phyloP scores from a whole-genome alignment of 176 grass and related monocot species.

The Thinopyrum elongatum region DNA sequence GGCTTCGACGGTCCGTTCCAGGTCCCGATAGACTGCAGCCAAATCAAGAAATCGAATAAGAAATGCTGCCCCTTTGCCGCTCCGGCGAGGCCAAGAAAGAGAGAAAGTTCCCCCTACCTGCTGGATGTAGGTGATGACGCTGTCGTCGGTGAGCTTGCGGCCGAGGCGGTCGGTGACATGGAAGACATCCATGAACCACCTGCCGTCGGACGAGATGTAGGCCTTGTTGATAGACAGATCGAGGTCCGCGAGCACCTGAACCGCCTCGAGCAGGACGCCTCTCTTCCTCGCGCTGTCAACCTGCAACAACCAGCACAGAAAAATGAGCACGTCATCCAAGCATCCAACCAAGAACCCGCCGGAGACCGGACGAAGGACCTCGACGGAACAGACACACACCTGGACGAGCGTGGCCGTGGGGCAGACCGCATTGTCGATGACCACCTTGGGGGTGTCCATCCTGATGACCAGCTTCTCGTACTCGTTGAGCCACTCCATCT shows the following conservation, averaged over 20 bases:
- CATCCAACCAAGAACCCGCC: not conserved
- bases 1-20: conserved; percentile 47
- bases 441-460: conserved; percentile 86
- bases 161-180: conserved; percentile 90
- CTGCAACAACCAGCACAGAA: not conserved
- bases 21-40: conserved; percentile 65
- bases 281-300: conserved; percentile 81
- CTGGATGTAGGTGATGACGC: conserved; percentile 78
- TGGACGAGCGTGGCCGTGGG: conserved; percentile 74
- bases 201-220: conserved; percentile 92
- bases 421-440: conserved; percentile 88
- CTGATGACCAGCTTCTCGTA: conserved; percentile 96
- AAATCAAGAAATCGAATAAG: not conserved
- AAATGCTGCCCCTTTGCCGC: not conserved
- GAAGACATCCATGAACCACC: conserved; percentile 99
- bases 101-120: conserved; percentile 34
- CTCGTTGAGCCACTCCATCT: conserved; percentile 92
- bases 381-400: not conserved
- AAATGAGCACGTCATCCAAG: not conserved
- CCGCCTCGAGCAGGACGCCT: conserved; percentile 78
- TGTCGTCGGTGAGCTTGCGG: conserved; percentile 83
- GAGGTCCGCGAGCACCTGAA: conserved; percentile 89
- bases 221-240: conserved; percentile 85
- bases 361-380: not conserved
- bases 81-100: not conserved